These are phyloP conservation scores for Polysphondylium violaceum DNA, from an alignment of 78 protist species.

Conservation along the genomic window DNA sequence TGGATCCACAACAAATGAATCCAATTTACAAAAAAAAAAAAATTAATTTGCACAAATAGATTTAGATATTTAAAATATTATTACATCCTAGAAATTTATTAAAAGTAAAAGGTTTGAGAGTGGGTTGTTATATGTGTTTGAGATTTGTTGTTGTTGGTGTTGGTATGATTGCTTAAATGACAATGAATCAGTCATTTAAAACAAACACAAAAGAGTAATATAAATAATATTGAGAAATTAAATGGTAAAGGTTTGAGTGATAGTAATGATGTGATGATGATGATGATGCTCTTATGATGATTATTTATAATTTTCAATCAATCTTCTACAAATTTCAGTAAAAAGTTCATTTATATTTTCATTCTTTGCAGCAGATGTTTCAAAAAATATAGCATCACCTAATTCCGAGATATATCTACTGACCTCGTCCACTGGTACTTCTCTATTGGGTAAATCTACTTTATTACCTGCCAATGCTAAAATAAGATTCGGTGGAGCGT, in stretches of 20 bases:
- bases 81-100: no score
- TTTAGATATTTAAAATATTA: no score
- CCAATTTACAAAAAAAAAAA: no score
- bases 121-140: no score
- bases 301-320: slow-evolving; percentile 58
- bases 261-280: no score
- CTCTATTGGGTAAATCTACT: slow-evolving; percentile 55
- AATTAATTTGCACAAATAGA: no score
- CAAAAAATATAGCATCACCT: slow-evolving; percentile 67
- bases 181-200: not conserved
- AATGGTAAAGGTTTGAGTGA: not conserved
- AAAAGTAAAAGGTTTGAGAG: no score
- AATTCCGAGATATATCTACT: slow-evolving; percentile 54
- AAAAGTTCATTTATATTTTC: slow-evolving; percentile 48
- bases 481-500: slow-evolving; percentile 68
- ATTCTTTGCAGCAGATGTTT: slow-evolving; percentile 57
- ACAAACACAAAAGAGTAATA: not conserved
- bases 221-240: no score
- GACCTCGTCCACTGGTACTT: slow-evolving; percentile 69
- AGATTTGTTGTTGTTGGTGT: no score
- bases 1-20: no score
- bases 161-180: not conserved
- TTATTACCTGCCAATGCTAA: slow-evolving; percentile 73
- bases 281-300: no score
- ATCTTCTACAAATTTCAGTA: slow-evolving; percentile 38